Base-by-base conservation (phyloP, 1,284 basidiomycete genomes). In the Porodaedalea pini region DNA sequence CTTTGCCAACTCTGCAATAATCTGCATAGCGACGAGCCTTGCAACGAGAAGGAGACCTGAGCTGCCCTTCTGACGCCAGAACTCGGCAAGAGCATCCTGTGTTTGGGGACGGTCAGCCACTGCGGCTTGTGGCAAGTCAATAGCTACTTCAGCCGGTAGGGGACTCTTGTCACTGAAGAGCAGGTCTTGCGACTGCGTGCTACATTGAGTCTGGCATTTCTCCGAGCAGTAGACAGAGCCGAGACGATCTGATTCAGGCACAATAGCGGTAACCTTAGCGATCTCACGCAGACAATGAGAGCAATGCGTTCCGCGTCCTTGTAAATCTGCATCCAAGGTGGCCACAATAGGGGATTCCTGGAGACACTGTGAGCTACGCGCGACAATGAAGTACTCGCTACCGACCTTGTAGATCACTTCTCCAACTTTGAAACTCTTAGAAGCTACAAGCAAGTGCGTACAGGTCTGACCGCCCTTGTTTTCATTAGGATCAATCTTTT, bases 291-390 rank as follows among this genome's bases (percentile, higher is more conserved):
- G 72, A 67, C 89, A 92, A 64, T 88, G 81, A 11, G 81, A 78
- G 67, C 89, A 92, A 62, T 90, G 75, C 0, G 78, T 80, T 29
- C 85, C 84, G 49, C 79, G 77, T 39, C 73, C 74, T 70, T 88
- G 79, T 11, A 92, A 71, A 63, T 92, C 90, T 1, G 73, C 65
- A 63, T 92, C 89, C 23, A 92, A 79, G 17, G 75, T 80, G 13
- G 85, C 73, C 36, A 88, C 81, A 15, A 90, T 74, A 4, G 89
- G 85, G 60, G 78, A 73, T 74, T 92, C 89, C 89, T 92, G 62
- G 7, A 47, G 29, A 47, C 19, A 50, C 50, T 40, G 37, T 59
- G 52, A 36, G 51, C 8, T 36, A 56, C 32, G 19, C 19, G 15
- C 8, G 15, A 47, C 15, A 17, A 13, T 15, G 5, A 31, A 25